Percentiles rank a stretch among this genome's conserved stretches.
These are phyloP conservation scores for Xylaria digitata DNA, from an alignment of 2,329 filamentous ascomycete species.

Conservation along the genomic window DNA sequence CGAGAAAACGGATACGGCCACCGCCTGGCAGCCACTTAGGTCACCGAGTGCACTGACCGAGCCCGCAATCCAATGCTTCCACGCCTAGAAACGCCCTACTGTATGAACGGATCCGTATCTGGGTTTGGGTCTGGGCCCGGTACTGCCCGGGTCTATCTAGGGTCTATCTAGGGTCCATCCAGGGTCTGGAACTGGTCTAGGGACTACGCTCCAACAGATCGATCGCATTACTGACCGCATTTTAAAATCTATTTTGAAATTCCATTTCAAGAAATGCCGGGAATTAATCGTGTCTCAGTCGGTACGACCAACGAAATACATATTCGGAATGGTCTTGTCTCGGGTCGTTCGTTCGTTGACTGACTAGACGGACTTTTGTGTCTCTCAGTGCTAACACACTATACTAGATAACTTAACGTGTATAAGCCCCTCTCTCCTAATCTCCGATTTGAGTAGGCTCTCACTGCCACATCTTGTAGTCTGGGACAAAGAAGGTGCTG, in stretches of 20 bases:
- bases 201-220: neutral
- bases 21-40: conserved; percentile 1
- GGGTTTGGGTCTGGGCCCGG: neutral
- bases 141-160: neutral
- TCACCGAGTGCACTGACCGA: conserved; percentile 6
- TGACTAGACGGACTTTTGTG: neutral
- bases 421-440: neutral
- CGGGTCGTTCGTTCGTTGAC: neutral
- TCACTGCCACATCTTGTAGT: no score
- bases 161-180: neutral
- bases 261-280: neutral
- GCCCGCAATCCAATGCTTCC: neutral
- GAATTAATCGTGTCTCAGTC: neutral
- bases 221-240: conserved; percentile 2
- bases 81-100: neutral
- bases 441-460: neutral
- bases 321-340: neutral
- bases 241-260: neutral
- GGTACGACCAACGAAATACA: neutral
- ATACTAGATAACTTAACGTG: neutral
- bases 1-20: conserved; percentile 7
- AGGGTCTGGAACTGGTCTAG: neutral
- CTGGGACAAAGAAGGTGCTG: no score
- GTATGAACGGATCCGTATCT: neutral
- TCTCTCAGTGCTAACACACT: neutral